Evolutionary conservation across 2,329 filamentous ascomycete species (phyloP).

Genomic region (Verticillium nonalfalfae): DNA sequence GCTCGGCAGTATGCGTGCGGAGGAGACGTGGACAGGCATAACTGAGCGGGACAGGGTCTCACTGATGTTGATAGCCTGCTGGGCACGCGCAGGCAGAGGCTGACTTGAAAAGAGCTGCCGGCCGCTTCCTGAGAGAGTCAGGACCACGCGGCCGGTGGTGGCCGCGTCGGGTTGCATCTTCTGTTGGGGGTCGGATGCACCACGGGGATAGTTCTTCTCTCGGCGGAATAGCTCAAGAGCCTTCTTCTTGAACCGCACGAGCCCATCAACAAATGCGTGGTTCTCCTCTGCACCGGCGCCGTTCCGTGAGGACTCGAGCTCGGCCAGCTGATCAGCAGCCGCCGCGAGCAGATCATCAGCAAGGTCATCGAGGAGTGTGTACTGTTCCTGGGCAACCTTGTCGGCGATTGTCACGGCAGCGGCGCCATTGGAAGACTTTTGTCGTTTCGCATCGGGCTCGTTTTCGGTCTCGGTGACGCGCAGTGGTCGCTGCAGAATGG

Average conservation of each 20-base stretch:
- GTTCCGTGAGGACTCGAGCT: conserved; percentile 22
- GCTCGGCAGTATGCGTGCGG: conserved; percentile 53
- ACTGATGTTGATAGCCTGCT: conserved; percentile 5
- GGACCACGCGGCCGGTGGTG: conserved; percentile 41
- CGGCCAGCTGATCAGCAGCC: conserved; percentile 39
- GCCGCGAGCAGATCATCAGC: conserved; percentile 49
- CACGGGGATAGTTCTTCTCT: conserved; percentile 46
- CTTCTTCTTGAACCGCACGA: conserved; percentile 54
- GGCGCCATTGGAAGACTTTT: conserved; percentile 44
- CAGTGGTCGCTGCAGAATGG: conserved; percentile 49
- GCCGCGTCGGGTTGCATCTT: conserved; percentile 27
- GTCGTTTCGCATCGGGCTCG: conserved; percentile 54
- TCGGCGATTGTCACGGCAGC: conserved; percentile 41
- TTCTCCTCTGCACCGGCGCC: conserved; percentile 18
- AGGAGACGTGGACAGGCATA: conserved; percentile 69
- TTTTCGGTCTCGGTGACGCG: conserved; percentile 33
- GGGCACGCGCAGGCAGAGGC: conserved; percentile 24
- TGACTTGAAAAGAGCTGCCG: conserved; percentile 84
- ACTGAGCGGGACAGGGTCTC: conserved; percentile 53
- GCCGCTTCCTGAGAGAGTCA: conserved; percentile 73
- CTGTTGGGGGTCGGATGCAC: conserved; percentile 25
- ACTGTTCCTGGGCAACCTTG: conserved; percentile 44
- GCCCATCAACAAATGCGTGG: conserved; percentile 33
- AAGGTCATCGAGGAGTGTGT: conserved; percentile 59
- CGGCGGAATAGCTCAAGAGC: conserved; percentile 57